A percentile compares a stretch with the other conserved stretches of the same genome.
These are phyloP conservation scores for Talaromyces marneffei DNA, from an alignment of 2,329 filamentous ascomycete genomes.

Conservation along the genomic window DNA sequence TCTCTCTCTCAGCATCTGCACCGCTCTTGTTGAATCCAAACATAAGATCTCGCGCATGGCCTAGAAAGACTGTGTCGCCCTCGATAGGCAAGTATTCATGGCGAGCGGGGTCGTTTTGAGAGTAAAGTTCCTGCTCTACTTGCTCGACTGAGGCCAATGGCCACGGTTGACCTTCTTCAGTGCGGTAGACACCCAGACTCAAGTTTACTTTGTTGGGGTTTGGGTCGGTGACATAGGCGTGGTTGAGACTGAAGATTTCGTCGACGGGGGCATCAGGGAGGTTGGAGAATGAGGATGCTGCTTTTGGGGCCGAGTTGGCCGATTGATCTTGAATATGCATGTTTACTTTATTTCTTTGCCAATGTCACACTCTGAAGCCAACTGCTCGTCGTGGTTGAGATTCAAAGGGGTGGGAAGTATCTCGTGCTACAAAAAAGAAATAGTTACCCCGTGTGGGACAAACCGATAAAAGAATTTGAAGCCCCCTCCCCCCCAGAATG, in stretches of 20 bases:
- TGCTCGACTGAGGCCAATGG: slow-evolving; percentile 87
- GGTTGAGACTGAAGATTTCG: slow-evolving; percentile 82
- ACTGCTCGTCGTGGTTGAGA: background rate
- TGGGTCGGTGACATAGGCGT: slow-evolving; percentile 71
- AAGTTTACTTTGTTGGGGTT: slow-evolving; percentile 75
- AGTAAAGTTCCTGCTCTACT: slow-evolving; percentile 65
- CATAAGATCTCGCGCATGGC: slow-evolving; percentile 81
- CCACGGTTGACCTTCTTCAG: slow-evolving; percentile 93
- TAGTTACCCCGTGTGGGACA: background rate
- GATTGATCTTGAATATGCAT: slow-evolving; percentile 12
- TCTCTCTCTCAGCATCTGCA: slow-evolving; percentile 29
- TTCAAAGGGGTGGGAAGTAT: background rate
- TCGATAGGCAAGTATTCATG: slow-evolving; percentile 97
- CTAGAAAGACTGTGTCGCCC: slow-evolving; percentile 74
- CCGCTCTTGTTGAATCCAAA: slow-evolving; percentile 54
- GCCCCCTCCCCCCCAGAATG: no score
- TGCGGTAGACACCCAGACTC: slow-evolving; percentile 84
- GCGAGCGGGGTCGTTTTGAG: slow-evolving; percentile 78
- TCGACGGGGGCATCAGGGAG: slow-evolving; percentile 87
- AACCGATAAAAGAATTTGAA: background rate
- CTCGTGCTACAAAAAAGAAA: background rate
- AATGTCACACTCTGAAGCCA: background rate
- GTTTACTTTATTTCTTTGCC: background rate
- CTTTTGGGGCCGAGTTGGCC: background rate
- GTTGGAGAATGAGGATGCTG: slow-evolving; percentile 14